A percentile compares a stretch with the other conserved stretches of the same genome.
These are phyloP conservation scores for Candida sanyaensis DNA, from an alignment of 1,139 yeast genomes.

Conservation along the genomic window DNA sequence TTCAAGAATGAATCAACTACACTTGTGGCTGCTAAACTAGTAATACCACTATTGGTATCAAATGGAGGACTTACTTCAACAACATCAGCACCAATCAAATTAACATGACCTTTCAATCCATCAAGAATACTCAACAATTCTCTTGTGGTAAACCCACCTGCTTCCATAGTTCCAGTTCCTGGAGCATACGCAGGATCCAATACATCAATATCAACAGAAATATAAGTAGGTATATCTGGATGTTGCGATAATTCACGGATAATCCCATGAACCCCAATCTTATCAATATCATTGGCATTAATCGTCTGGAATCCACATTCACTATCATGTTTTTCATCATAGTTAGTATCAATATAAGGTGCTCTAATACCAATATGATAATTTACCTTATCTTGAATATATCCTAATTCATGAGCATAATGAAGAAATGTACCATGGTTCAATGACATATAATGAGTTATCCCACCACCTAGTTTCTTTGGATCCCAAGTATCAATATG, in stretches of 20 bases:
- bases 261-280: constrained; percentile 63
- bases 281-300: constrained; percentile 66
- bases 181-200: constrained; percentile 80
- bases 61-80: constrained; percentile 79
- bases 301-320: constrained; percentile 57
- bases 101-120: constrained; percentile 44
- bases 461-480: constrained; percentile 58
- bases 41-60: constrained; percentile 55
- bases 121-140: constrained; percentile 67
- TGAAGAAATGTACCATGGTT: constrained; percentile 84
- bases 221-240: constrained; percentile 65
- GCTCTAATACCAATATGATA: constrained; percentile 76
- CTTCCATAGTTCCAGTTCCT: constrained; percentile 84
- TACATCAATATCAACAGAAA: constrained; percentile 79
- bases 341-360: constrained; percentile 45
- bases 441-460: constrained; percentile 51
- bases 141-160: constrained; percentile 78
- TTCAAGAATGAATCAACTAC: constrained; percentile 53
- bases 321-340: constrained; percentile 46
- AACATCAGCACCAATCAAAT: constrained; percentile 74
- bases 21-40: constrained; percentile 55
- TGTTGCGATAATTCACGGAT: constrained; percentile 39
- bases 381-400: constrained; percentile 55
- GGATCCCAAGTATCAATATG: constrained; percentile 83
- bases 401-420: constrained; percentile 71